Evolutionary conservation across 1,284 basidiomycete species (phyloP).

Genomic region (Sanguinoderma infundibulare): DNA sequence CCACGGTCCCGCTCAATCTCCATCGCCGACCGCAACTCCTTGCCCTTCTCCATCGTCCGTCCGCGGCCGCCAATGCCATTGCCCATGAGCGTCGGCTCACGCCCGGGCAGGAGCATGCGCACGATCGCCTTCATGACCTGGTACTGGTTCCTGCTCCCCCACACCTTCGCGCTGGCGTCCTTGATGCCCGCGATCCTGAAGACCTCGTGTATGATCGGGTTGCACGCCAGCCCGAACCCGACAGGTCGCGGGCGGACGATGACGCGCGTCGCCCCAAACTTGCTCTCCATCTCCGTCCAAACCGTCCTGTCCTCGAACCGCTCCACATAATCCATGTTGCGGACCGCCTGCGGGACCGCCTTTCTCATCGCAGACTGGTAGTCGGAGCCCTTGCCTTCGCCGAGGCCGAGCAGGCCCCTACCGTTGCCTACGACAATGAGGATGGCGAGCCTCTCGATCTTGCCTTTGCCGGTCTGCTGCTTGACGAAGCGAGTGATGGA

Average conservation of each 20-base stretch:
- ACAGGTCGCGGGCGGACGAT: slow-evolving; percentile 89
- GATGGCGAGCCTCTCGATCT: slow-evolving; percentile 67
- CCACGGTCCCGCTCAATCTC: slow-evolving; percentile 77
- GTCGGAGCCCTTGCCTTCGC: slow-evolving; percentile 82
- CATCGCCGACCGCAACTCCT: slow-evolving; percentile 63
- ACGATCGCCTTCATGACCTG: slow-evolving; percentile 63
- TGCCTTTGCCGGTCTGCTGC: slow-evolving; percentile 89
- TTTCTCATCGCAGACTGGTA: slow-evolving; percentile 63
- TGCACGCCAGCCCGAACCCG: slow-evolving; percentile 92
- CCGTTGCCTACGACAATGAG: slow-evolving; percentile 87
- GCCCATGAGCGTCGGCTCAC: slow-evolving; percentile 77
- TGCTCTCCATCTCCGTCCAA: slow-evolving; percentile 85
- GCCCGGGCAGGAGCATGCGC: slow-evolving; percentile 71
- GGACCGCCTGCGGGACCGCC: slow-evolving; percentile 76
- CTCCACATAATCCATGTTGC: slow-evolving; percentile 89
- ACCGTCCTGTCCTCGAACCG: slow-evolving; percentile 91
- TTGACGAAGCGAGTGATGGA: slow-evolving; percentile 70
- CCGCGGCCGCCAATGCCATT: slow-evolving; percentile 76
- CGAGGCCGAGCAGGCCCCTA: slow-evolving; percentile 88
- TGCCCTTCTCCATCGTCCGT: slow-evolving; percentile 68
- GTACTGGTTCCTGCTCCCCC: slow-evolving; percentile 88
- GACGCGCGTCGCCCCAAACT: slow-evolving; percentile 87
- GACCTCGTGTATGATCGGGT: slow-evolving; percentile 88
- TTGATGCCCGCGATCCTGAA: slow-evolving; percentile 94
- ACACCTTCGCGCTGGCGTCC: slow-evolving; percentile 93